These are phyloP conservation scores for Pythium pyrilobum DNA, from an alignment of 352 stramenopile genomes.

Conservation along the genomic window DNA sequence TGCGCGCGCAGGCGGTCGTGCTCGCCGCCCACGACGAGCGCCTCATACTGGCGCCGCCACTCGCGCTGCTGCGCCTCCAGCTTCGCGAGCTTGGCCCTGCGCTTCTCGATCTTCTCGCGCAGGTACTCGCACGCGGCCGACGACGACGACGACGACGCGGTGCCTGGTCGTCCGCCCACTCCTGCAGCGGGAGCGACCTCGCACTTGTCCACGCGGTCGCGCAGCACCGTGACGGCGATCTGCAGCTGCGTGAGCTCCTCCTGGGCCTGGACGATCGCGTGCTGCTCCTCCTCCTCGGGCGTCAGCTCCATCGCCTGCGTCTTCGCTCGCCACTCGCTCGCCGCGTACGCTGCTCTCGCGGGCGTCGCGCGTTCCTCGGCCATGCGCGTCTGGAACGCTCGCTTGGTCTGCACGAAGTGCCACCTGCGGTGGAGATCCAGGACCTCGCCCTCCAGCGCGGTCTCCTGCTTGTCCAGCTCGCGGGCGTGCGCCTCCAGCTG, in stretches of 20 bases:
- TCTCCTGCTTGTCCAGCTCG: slow-evolving; percentile 22
- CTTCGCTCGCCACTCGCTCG: slow-evolving; percentile 39
- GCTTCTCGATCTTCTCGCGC: slow-evolving; percentile 39
- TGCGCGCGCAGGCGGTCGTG: slow-evolving; percentile 47
- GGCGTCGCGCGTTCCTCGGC: slow-evolving; percentile 7
- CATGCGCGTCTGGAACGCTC: slow-evolving; percentile 47
- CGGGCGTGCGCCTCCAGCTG: slow-evolving; percentile 24
- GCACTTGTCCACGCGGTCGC: slow-evolving; percentile 11
- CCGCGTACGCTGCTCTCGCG: neutral
- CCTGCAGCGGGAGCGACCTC: neutral
- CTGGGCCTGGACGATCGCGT: slow-evolving; percentile 41
- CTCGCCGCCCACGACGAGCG: slow-evolving; percentile 29
- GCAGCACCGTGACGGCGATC: slow-evolving; percentile 42
- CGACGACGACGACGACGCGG: slow-evolving; percentile 7
- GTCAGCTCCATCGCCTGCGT: slow-evolving; percentile 37
- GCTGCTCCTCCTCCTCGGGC: slow-evolving; percentile 52
- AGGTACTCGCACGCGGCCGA: slow-evolving; percentile 39
- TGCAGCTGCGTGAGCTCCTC: slow-evolving; percentile 56
- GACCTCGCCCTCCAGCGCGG: slow-evolving; percentile 28
- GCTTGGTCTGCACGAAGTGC: slow-evolving; percentile 40
- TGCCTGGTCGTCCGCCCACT: neutral
- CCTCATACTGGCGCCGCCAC: slow-evolving; percentile 33
- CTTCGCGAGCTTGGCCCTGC: slow-evolving; percentile 32
- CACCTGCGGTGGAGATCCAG: slow-evolving; percentile 29
- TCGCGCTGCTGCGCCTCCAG: slow-evolving; percentile 27